Evolutionary conservation across 345 rosid species (phyloP).

Genomic region (Orychophragmus violaceus): DNA sequence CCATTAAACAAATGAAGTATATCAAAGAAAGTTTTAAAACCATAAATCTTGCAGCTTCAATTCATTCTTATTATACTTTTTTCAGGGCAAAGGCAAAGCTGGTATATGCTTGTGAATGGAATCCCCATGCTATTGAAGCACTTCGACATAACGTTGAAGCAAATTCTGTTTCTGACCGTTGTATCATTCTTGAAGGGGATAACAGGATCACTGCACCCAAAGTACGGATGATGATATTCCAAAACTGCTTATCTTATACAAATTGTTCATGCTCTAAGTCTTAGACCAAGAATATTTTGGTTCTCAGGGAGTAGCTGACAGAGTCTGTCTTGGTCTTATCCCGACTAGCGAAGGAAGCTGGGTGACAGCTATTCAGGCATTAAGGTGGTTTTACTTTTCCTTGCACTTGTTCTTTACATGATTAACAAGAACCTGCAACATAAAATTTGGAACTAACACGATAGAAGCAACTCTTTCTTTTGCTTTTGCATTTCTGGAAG

Average conservation of each 20-base stretch:
- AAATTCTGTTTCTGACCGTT: conserved; percentile 70
- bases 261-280: background rate
- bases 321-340: conserved; percentile 88
- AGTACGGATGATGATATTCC: conserved; percentile 34
- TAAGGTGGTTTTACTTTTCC: conserved; percentile 48
- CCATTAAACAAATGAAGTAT: background rate
- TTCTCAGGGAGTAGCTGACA: conserved; percentile 74
- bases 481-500: background rate
- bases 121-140: conserved; percentile 81
- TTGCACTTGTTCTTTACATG: background rate
- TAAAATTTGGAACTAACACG: background rate
- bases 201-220: conserved; percentile 66
- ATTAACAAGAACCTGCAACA: background rate
- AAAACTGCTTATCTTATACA: conserved; percentile 1
- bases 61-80: conserved; percentile 10
- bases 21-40: background rate
- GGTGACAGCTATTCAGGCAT: conserved; percentile 75
- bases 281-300: background rate
- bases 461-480: background rate
- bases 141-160: conserved; percentile 57
- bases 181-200: conserved; percentile 84
- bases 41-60: background rate
- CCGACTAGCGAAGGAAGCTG: conserved; percentile 90
- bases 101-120: conserved; percentile 97
- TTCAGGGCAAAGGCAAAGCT: conserved; percentile 77